A percentile compares a stretch with the other conserved stretches of the same genome.
These are phyloP conservation scores for Logfia minima DNA, from an alignment of 129 eudicot genomes.

Conservation along the genomic window DNA sequence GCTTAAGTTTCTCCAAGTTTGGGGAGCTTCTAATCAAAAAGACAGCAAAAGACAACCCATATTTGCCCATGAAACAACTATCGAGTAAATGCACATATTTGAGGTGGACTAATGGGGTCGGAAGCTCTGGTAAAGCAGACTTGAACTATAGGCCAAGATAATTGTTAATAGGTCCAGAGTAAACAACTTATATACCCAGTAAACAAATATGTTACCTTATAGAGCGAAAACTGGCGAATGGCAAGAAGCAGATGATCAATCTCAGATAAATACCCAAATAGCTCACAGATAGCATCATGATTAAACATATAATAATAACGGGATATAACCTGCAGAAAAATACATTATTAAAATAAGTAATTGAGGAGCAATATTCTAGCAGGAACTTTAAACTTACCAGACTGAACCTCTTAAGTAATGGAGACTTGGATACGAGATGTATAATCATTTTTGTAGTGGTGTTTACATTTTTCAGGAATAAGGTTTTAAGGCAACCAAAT, in stretches of 20 bases:
- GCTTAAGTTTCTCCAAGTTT: slow-evolving; percentile 1
- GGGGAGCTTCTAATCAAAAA: too few relatives aligned
- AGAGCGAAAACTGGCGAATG: not conserved
- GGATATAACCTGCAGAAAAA: not conserved
- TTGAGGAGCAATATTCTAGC: not conserved
- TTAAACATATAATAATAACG: not conserved
- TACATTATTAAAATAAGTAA: not conserved
- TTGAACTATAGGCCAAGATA: not conserved
- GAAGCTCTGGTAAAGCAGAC: too few relatives aligned
- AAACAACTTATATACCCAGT: not conserved
- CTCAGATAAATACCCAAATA: slow-evolving; percentile 20
- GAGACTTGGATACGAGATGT: slow-evolving; percentile 12
- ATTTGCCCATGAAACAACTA: too few relatives aligned
- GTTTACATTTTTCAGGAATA: not conserved
- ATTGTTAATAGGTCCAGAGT: slow-evolving; percentile 8
- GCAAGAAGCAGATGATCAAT: not conserved
- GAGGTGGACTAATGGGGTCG: too few relatives aligned
- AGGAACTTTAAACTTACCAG: slow-evolving; percentile 2
- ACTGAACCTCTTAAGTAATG: not conserved
- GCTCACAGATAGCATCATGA: not conserved
- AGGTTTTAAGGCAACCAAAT: slow-evolving; percentile 5
- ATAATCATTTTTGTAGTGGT: not conserved
- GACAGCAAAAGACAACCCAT: too few relatives aligned
- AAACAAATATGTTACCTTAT: slow-evolving; percentile 4
- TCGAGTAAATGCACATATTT: too few relatives aligned